Conservation (phyloP, 306 rosid genomes). For the Erythrophleum fordii region DNA sequence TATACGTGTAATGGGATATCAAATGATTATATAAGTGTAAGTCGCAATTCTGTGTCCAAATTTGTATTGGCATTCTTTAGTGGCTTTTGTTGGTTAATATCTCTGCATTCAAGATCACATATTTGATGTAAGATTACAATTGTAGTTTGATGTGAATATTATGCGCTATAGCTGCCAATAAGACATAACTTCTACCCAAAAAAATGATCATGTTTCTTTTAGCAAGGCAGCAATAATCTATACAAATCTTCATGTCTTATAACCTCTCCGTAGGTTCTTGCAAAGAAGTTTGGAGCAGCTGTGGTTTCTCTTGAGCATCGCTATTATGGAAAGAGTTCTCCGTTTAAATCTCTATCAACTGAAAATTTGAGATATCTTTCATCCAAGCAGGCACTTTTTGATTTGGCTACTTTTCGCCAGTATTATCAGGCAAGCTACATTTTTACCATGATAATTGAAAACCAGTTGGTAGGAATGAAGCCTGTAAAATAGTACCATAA, state of each 20-base stretch:
- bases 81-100: constrained; percentile 17
- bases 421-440: constrained; percentile 71
- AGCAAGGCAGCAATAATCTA: constrained; percentile 12
- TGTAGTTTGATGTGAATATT: constrained; percentile 16
- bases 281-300: constrained; percentile 96
- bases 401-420: constrained; percentile 85
- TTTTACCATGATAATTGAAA: background rate
- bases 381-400: constrained; percentile 93
- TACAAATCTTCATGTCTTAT: constrained; percentile 20
- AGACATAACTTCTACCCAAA: background rate
- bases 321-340: constrained; percentile 91
- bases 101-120: constrained; percentile 15
- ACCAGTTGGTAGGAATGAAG: constrained; percentile 6
- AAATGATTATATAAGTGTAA: constrained; percentile 77
- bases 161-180: background rate
- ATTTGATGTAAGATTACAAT: background rate
- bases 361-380: constrained; percentile 87
- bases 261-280: constrained; percentile 64
- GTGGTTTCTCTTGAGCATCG: constrained; percentile 95
- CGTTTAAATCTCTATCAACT: constrained; percentile 68
- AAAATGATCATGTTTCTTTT: background rate
- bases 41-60: constrained; percentile 34
- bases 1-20: constrained; percentile 60
- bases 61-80: constrained; percentile 2
- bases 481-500: background rate